These are phyloP conservation scores for Apiospora sp. DNA, from an alignment of 2,329 filamentous ascomycete species.

Conservation along the genomic window DNA sequence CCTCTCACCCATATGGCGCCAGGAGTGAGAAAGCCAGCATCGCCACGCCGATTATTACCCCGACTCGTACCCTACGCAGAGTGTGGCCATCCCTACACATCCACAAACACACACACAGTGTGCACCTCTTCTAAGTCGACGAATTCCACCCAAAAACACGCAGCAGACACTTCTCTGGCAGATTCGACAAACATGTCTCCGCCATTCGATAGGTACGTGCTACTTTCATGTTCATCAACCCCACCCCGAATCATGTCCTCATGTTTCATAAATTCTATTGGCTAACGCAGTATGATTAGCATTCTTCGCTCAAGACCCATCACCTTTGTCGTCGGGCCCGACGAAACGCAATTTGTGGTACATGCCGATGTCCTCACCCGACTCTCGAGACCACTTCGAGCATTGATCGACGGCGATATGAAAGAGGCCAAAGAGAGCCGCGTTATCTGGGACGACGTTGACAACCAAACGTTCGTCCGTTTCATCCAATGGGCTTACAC, in stretches of 20 bases:
- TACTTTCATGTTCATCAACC: too few relatives aligned
- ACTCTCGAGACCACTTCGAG: conserved; percentile 28
- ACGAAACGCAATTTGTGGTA: too few relatives aligned
- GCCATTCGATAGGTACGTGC: background rate
- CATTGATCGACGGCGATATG: conserved; percentile 27
- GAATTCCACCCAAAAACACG: too few relatives aligned
- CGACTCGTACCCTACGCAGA: too few relatives aligned
- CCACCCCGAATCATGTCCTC: background rate
- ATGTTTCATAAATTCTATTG: background rate
- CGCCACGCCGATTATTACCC: too few relatives aligned
- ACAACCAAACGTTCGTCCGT: conserved; percentile 29
- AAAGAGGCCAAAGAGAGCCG: conserved; percentile 28
- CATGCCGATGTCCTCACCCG: background rate
- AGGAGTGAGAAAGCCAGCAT: too few relatives aligned
- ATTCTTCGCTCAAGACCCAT: background rate
- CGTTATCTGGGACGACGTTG: conserved; percentile 30
- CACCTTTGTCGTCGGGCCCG: too few relatives aligned
- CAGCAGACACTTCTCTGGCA: too few relatives aligned
- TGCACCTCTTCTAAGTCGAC: background rate
- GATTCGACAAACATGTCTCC: background rate
- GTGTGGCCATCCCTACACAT: background rate
- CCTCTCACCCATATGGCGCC: too few relatives aligned
- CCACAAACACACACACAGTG: background rate
- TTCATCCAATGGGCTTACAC: conserved; percentile 32
- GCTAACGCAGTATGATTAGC: background rate